A percentile compares a stretch with the other conserved stretches of the same genome.
Evolutionary conservation across 257 asterid species (phyloP).

Genomic region (Handroanthus guayacan): DNA sequence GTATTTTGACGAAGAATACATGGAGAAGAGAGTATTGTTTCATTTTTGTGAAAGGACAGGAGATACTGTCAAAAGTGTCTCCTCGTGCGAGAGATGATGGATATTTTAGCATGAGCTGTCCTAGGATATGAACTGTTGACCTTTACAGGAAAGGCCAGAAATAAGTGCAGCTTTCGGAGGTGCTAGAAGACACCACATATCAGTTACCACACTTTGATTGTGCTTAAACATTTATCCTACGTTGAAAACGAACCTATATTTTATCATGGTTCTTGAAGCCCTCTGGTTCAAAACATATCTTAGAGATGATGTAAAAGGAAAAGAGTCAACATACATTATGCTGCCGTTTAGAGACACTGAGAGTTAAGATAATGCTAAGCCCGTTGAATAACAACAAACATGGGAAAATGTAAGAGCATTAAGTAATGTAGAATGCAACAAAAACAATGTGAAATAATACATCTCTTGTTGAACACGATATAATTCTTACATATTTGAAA

Average conservation of each 20-base stretch:
- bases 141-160: constrained; percentile 46
- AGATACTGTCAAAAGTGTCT: constrained; percentile 52
- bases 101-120: constrained; percentile 31
- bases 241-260: neutral
- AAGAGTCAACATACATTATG: neutral
- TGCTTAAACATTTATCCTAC: constrained; percentile 9
- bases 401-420: too few species aligned
- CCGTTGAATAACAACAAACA: too few species aligned
- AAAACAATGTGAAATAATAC: too few species aligned
- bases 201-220: constrained; percentile 21
- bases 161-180: constrained; percentile 25
- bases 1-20: constrained; percentile 17
- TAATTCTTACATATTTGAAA: neutral
- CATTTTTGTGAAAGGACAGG: constrained; percentile 45
- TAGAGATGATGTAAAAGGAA: constrained; percentile 1
- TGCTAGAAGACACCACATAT: constrained; percentile 27
- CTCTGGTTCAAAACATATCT: neutral
- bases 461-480: too few species aligned
- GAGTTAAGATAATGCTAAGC: too few species aligned
- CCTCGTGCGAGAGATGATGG: constrained; percentile 52
- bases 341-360: too few species aligned
- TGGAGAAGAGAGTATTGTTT: constrained; percentile 27
- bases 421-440: too few species aligned
- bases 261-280: constrained; percentile 6
- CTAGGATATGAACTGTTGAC: constrained; percentile 42